These are phyloP conservation scores for Clavispora carvajalis DNA, from an alignment of 805 yeast species.

Conservation along the genomic window DNA sequence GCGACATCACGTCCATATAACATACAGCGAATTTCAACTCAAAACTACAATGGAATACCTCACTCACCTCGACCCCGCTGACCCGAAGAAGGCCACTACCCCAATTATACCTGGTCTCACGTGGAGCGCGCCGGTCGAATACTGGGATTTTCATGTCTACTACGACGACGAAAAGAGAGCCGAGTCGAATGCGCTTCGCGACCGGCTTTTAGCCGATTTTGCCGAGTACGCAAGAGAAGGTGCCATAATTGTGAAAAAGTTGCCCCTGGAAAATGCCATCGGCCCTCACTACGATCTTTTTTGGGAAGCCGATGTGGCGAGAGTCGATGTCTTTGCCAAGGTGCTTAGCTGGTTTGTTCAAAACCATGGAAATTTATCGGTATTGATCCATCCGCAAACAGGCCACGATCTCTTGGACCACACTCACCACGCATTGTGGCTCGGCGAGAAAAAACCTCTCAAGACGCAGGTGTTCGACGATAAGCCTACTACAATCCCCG, in stretches of 20 bases:
- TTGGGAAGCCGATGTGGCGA: conserved; percentile 30
- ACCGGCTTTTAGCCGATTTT: conserved; percentile 20
- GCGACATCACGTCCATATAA: neutral
- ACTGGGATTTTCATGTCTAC: conserved; percentile 30
- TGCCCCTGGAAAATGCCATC: conserved; percentile 21
- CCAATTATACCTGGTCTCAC: conserved; percentile 15
- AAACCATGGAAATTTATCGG: conserved; percentile 26
- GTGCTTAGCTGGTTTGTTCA: conserved; percentile 28
- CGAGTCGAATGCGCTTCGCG: conserved; percentile 19
- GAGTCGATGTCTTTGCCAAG: conserved; percentile 25
- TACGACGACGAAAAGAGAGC: conserved; percentile 18
- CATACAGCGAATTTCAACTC: neutral
- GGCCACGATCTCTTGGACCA: conserved; percentile 26
- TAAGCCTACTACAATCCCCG: conserved; percentile 16
- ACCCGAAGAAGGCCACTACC: conserved; percentile 17
- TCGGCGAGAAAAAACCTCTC: conserved; percentile 21
- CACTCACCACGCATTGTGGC: conserved; percentile 25
- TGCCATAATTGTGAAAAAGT: conserved; percentile 23
- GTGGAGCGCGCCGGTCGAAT: conserved; percentile 22
- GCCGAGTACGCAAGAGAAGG: conserved; percentile 21
- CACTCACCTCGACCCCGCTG: conserved; percentile 15
- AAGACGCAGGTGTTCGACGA: conserved; percentile 11
- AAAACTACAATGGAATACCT: conserved; percentile 22
- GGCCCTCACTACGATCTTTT: conserved; percentile 31
- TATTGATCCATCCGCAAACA: conserved; percentile 30